Conservation (phyloP, 2,329 filamentous ascomycete genomes). For the Aspergillus sp. region DNA sequence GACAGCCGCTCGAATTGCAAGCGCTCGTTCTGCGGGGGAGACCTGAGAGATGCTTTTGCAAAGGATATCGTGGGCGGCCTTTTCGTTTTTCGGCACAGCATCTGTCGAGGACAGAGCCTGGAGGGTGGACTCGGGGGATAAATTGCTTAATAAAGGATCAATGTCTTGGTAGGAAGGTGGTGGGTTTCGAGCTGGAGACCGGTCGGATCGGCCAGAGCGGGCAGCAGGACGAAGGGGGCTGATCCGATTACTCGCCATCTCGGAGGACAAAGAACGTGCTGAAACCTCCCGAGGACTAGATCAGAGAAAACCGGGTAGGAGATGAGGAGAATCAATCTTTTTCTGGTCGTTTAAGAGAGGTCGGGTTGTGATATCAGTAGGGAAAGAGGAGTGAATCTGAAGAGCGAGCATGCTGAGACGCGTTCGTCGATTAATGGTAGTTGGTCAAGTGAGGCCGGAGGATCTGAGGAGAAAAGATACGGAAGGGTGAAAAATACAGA, state of each 20-base stretch:
- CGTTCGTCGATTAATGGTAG: constrained; percentile 8
- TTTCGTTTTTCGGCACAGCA: constrained; percentile 34
- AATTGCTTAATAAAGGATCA: constrained; percentile 47
- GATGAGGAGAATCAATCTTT: not conserved
- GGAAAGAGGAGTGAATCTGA: constrained; percentile 22
- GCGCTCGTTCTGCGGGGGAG: constrained; percentile 52
- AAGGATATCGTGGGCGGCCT: constrained; percentile 35
- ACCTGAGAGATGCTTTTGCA: constrained; percentile 50
- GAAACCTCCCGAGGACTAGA: not conserved
- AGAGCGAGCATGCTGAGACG: constrained; percentile 33
- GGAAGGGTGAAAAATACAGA: constrained; percentile 1
- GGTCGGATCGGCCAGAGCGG: constrained; percentile 33
- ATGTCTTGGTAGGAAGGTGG: constrained; percentile 33
- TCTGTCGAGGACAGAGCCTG: constrained; percentile 44
- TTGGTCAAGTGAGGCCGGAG: not conserved
- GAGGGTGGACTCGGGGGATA: constrained; percentile 52
- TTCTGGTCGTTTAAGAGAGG: constrained; percentile 10
- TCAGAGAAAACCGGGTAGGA: constrained; percentile 15
- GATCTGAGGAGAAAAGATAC: constrained; percentile 3
- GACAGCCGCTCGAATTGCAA: constrained; percentile 56
- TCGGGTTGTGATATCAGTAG: constrained; percentile 21
- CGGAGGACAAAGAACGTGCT: constrained; percentile 15
- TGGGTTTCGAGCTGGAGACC: constrained; percentile 33
- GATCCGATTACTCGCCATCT: constrained; percentile 27
- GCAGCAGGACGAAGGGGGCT: constrained; percentile 20